Conservation (phyloP, 2,329 filamentous ascomycete genomes). For the Cladophialophora psammophila region DNA sequence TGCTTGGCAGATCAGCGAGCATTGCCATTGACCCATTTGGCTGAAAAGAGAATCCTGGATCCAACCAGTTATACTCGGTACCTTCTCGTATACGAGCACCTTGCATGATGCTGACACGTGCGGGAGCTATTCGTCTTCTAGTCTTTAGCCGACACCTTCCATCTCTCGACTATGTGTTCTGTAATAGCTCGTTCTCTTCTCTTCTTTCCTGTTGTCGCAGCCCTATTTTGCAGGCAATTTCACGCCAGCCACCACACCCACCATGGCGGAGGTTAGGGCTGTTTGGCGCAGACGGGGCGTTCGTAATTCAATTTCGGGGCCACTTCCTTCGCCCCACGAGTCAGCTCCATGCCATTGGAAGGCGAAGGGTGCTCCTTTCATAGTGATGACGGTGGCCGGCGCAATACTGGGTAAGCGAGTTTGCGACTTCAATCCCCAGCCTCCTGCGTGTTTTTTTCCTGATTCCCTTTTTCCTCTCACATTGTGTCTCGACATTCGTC, state of each 20-base stretch:
- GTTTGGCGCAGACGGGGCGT: neutral
- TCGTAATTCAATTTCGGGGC: slow-evolving; percentile 16
- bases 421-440: too few species aligned
- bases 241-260: slow-evolving; percentile 12
- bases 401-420: neutral
- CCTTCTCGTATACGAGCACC: too few species aligned
- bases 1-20: neutral
- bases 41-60: too few species aligned
- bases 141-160: too few species aligned
- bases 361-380: neutral
- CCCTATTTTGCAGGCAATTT: neutral
- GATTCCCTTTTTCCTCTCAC: too few species aligned
- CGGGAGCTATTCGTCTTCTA: too few species aligned
- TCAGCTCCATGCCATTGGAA: neutral
- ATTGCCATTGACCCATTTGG: too few species aligned
- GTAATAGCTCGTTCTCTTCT: neutral
- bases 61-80: too few species aligned
- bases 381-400: neutral
- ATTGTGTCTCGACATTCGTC: too few species aligned
- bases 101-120: too few species aligned
- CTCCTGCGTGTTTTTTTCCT: too few species aligned
- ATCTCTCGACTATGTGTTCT: too few species aligned
- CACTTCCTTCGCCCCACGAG: neutral
- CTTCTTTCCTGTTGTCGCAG: neutral
- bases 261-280: neutral